Evolutionary conservation across 2,329 filamentous ascomycete genomes (phyloP).

Genomic region (Beauveria bassiana): DNA sequence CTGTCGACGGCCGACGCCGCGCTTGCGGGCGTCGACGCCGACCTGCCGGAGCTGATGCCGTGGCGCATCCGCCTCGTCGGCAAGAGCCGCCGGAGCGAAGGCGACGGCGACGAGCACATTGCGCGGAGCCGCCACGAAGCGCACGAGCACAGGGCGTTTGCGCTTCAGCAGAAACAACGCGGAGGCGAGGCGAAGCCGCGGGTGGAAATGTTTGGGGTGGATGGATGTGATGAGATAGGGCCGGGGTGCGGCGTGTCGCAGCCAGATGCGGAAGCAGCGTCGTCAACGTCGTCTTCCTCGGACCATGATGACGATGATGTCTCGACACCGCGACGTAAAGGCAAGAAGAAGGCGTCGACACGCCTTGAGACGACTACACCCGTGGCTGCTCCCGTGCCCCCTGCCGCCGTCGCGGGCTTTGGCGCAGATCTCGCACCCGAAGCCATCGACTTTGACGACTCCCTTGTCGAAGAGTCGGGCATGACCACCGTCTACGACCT

Average conservation of each 20-base stretch:
- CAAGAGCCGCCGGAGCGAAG: constrained; percentile 14
- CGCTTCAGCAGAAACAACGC: constrained; percentile 16
- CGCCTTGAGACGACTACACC: background rate
- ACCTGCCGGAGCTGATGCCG: constrained; percentile 44
- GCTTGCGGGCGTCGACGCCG: constrained; percentile 47
- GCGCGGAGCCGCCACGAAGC: constrained; percentile 29
- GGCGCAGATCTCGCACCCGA: background rate
- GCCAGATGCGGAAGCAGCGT: too few species aligned
- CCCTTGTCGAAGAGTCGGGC: constrained; percentile 49
- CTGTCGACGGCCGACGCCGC: constrained; percentile 57
- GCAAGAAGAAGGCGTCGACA: background rate
- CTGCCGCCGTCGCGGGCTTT: background rate
- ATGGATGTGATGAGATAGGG: background rate
- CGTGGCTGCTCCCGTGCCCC: background rate
- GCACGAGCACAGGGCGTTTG: constrained; percentile 22
- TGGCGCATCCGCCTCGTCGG: constrained; percentile 43
- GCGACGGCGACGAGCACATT: constrained; percentile 18
- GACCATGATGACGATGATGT: background rate
- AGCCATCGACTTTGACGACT: constrained; percentile 33
- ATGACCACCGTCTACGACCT: constrained; percentile 55
- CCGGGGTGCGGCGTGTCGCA: too few species aligned
- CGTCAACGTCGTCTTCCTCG: too few species aligned
- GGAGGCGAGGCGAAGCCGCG: constrained; percentile 7
- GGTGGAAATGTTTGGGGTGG: constrained; percentile 7
- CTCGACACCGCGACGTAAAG: background rate